Conservation (phyloP, 371 early-diverging fungal genomes). For the Zopfochytrium polystomum region DNA sequence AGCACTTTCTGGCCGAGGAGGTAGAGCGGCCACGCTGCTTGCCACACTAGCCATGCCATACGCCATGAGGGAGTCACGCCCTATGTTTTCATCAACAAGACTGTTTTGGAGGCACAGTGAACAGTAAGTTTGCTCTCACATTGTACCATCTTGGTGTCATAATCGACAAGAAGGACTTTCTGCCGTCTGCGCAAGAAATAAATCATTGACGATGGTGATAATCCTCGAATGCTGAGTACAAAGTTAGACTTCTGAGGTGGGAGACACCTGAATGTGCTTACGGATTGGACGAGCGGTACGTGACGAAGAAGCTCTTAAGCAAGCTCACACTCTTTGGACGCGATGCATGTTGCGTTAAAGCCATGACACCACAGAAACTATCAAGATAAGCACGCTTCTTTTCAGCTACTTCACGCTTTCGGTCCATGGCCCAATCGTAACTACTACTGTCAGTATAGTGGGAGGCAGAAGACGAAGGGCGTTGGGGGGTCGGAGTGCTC, state of each 20-base stretch:
- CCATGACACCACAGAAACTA: too few species aligned
- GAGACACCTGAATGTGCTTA: background rate
- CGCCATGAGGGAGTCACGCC: too few species aligned
- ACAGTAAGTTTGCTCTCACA: background rate
- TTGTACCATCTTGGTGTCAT: background rate
- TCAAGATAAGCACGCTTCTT: too few species aligned
- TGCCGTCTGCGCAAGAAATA: background rate
- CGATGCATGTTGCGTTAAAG: background rate
- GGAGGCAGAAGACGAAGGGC: too few species aligned
- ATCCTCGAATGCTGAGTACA: background rate
- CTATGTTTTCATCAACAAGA: background rate
- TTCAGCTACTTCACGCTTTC: too few species aligned
- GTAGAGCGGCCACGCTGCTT: too few species aligned
- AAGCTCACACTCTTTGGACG: background rate
- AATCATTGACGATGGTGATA: background rate
- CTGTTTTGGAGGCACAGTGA: background rate
- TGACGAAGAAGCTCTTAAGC: background rate
- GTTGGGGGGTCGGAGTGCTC: too few species aligned
- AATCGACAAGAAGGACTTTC: background rate
- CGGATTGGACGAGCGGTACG: background rate
- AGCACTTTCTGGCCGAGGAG: background rate
- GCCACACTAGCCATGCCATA: too few species aligned
- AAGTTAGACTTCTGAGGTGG: background rate
- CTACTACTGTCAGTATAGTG: too few species aligned
- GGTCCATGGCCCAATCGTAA: too few species aligned